Conservation (phyloP, 2,329 filamentous ascomycete genomes). For the Zymoseptoria pseudotritici region DNA sequence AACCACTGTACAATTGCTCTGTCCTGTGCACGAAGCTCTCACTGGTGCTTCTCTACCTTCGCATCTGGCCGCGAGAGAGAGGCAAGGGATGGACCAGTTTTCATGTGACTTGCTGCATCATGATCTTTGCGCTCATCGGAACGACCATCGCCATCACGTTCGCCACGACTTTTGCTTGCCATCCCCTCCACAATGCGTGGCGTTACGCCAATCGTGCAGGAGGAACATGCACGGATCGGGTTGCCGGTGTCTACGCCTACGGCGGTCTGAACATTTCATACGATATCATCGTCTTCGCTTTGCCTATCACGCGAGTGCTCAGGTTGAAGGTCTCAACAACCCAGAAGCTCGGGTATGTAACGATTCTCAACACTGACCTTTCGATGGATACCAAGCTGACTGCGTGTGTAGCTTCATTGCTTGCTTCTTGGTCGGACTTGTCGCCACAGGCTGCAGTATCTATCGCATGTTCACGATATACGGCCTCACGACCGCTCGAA, state of each 20-base stretch:
- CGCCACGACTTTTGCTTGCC: background rate
- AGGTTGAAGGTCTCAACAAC: slow-evolving; percentile 6
- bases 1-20: slow-evolving; percentile 3
- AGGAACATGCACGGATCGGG: slow-evolving; percentile 8
- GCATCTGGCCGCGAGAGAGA: slow-evolving; percentile 1
- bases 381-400: background rate
- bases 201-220: background rate
- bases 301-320: slow-evolving; percentile 9
- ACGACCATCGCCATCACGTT: background rate
- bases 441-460: slow-evolving; percentile 10
- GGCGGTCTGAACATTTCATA: slow-evolving; percentile 7
- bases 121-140: background rate
- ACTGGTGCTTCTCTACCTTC: slow-evolving; percentile 5
- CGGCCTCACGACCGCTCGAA: slow-evolving; percentile 3
- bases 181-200: background rate
- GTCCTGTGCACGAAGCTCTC: slow-evolving; percentile 5
- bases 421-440: slow-evolving; percentile 12
- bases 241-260: slow-evolving; percentile 4
- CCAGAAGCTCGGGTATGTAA: slow-evolving; percentile 9
- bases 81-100: background rate
- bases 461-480: slow-evolving; percentile 6
- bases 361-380: background rate
- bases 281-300: slow-evolving; percentile 9
- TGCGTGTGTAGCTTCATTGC: slow-evolving; percentile 2
- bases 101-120: background rate